These are phyloP conservation scores for Globisporangium cederbergense DNA, from an alignment of 352 stramenopile genomes.

Conservation along the genomic window DNA sequence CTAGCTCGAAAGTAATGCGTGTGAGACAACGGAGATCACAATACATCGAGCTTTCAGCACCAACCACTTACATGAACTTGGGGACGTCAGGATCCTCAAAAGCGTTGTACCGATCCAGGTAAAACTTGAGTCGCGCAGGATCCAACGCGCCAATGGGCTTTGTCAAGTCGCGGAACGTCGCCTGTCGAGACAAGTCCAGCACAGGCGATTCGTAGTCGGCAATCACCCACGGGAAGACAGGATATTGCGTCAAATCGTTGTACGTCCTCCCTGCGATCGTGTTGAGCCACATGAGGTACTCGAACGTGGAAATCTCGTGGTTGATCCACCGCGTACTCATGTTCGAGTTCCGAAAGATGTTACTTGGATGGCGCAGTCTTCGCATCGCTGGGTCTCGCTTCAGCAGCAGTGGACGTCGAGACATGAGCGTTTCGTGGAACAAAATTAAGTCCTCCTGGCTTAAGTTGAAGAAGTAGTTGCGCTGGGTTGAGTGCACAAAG, in stretches of 20 bases:
- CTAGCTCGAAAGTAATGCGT: constrained; percentile 21
- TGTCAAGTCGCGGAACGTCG: constrained; percentile 93
- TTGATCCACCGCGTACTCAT: constrained; percentile 74
- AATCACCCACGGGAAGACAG: constrained; percentile 92
- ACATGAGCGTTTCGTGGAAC: constrained; percentile 74
- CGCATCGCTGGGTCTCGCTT: constrained; percentile 71
- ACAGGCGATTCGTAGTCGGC: constrained; percentile 80
- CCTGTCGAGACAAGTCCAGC: constrained; percentile 60
- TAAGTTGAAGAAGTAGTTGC: constrained; percentile 87
- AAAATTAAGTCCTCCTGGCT: constrained; percentile 37
- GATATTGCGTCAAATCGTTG: constrained; percentile 96
- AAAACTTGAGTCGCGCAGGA: constrained; percentile 87
- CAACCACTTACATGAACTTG: constrained; percentile 75
- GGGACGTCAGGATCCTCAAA: constrained; percentile 87
- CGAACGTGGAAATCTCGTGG: constrained; percentile 95
- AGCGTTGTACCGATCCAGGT: constrained; percentile 92
- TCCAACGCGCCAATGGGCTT: constrained; percentile 98
- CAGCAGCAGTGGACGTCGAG: constrained; percentile 48
- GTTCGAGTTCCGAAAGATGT: constrained; percentile 72
- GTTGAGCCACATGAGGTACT: constrained; percentile 93
- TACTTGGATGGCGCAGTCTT: constrained; percentile 73
- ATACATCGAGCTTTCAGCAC: too few relatives aligned
- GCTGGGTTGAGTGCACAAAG: constrained; percentile 79
- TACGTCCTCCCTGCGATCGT: constrained; percentile 86
- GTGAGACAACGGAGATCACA: not conserved